These are phyloP conservation scores for Eimeria necatrix DNA, from an alignment of 169 alveolate species.

Conservation along the genomic window DNA sequence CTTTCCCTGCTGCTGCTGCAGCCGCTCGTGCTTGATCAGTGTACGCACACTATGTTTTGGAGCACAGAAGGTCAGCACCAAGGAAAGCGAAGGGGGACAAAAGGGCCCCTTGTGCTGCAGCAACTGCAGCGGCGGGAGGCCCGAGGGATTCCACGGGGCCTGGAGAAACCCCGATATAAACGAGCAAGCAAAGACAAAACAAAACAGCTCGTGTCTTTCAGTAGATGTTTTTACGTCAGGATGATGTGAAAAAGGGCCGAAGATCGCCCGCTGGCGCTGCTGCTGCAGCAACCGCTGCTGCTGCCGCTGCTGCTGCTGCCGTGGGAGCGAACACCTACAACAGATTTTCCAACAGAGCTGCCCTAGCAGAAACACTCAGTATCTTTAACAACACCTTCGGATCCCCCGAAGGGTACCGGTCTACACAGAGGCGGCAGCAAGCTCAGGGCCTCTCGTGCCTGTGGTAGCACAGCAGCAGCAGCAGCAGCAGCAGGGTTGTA, in stretches of 20 bases:
- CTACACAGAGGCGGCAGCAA: conserved; percentile 48
- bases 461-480: not conserved
- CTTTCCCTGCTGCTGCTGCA: conserved; percentile 19
- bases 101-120: not conserved
- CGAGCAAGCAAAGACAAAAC: not conserved
- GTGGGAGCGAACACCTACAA: not conserved
- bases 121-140: conserved; percentile 29
- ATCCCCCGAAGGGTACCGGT: conserved; percentile 50
- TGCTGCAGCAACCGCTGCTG: conserved; percentile 4
- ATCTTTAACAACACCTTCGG: not conserved
- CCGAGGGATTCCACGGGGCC: not conserved
- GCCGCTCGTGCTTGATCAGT: conserved; percentile 12
- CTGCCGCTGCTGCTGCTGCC: conserved; percentile 45
- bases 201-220: not conserved
- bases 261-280: conserved; percentile 35
- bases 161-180: not conserved
- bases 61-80: not conserved
- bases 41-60: not conserved
- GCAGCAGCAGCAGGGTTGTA: conserved; percentile 5
- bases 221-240: not conserved
- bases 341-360: not conserved
- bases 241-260: not conserved
- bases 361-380: not conserved
- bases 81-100: not conserved
- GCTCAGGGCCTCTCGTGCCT: conserved; percentile 28